These are phyloP conservation scores for Solanum arcanum DNA, from an alignment of 257 asterid genomes.

Conservation along the genomic window DNA sequence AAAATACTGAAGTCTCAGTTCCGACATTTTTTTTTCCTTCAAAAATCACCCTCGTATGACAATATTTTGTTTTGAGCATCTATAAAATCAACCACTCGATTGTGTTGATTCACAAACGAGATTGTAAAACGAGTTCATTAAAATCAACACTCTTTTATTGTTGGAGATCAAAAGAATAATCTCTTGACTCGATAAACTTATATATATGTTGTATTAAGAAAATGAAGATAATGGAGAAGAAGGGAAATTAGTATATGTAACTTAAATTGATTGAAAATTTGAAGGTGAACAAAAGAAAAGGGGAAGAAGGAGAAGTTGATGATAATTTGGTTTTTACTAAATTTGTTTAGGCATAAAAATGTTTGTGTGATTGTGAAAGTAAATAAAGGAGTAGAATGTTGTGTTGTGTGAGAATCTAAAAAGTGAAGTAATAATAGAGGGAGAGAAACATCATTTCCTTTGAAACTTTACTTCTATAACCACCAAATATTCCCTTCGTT, in stretches of 20 bases:
- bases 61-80: not conserved
- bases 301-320: slow-evolving; percentile 12
- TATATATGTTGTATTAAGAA: not conserved
- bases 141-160: not conserved
- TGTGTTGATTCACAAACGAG: not conserved
- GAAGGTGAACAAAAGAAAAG: slow-evolving; percentile 23
- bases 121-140: not conserved
- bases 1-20: slow-evolving; percentile 17
- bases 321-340: not conserved
- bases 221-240: not conserved
- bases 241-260: not conserved
- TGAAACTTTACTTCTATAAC: not conserved
- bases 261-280: not conserved
- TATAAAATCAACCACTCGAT: not conserved
- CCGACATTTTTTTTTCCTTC: slow-evolving; percentile 34
- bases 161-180: not conserved
- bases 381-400: slow-evolving; percentile 29
- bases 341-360: not conserved
- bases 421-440: not conserved
- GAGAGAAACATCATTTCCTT: not conserved
- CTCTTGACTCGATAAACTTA: not conserved
- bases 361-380: slow-evolving; percentile 7
- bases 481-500: not conserved
- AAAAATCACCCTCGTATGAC: not conserved
- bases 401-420: not conserved